Evolutionary conservation across 176 grass and related monocot genomes (phyloP).

Genomic region (Triticum monococcum): DNA sequence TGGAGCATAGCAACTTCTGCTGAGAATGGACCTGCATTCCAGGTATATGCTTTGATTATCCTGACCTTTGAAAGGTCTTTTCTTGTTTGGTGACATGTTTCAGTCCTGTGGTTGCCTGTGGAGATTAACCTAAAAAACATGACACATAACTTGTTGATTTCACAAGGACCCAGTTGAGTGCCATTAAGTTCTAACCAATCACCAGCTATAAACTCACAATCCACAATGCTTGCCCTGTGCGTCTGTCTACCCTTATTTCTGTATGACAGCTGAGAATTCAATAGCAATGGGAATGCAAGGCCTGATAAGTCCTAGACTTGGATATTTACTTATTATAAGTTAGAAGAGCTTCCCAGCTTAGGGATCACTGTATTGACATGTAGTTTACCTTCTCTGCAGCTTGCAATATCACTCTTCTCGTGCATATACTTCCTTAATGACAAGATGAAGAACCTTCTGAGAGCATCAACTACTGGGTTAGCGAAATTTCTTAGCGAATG

Average conservation of each 20-base stretch:
- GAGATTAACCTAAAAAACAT: background rate
- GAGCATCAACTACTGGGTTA: slow-evolving; percentile 85
- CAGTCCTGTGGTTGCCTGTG: background rate
- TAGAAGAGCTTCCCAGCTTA: background rate
- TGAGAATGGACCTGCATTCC: slow-evolving; percentile 92
- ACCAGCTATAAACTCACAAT: background rate
- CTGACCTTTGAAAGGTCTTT: slow-evolving; percentile 7
- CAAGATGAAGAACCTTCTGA: slow-evolving; percentile 87
- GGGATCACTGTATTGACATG: background rate
- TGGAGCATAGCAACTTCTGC: slow-evolving; percentile 90
- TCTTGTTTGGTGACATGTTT: slow-evolving; percentile 18
- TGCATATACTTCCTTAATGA: slow-evolving; percentile 98
- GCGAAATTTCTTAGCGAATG: background rate
- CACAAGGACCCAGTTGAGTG: background rate
- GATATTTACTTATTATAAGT: background rate
- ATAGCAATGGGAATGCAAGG: background rate
- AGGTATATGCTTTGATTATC: slow-evolving; percentile 53
- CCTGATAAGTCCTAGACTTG: background rate
- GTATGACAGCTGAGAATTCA: background rate
- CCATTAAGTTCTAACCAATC: background rate
- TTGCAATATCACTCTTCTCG: slow-evolving; percentile 78
- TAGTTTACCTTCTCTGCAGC: slow-evolving; percentile 52
- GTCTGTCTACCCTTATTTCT: background rate
- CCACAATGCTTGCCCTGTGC: background rate
- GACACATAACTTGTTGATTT: background rate